phyloP scores from a whole-genome alignment of 2,329 filamentous ascomycete species.

The Arachnomyces sp. region DNA sequence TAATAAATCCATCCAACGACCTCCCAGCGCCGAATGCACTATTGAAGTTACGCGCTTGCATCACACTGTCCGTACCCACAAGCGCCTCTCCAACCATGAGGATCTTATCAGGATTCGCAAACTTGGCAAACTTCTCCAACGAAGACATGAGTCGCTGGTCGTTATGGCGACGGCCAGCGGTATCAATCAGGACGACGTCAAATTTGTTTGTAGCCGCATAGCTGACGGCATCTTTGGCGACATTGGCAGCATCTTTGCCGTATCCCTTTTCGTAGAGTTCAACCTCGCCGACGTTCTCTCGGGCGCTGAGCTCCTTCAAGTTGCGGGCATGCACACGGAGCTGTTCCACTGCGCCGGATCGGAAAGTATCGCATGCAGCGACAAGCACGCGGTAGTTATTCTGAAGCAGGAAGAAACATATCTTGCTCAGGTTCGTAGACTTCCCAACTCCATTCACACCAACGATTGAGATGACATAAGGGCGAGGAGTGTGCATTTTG shows the following conservation, averaged over 20 bases:
- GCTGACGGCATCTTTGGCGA: constrained; percentile 87
- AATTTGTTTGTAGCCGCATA: constrained; percentile 68
- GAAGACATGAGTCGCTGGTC: constrained; percentile 93
- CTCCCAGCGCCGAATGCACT: constrained; percentile 75
- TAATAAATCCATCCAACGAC: constrained; percentile 90
- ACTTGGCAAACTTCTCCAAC: constrained; percentile 93
- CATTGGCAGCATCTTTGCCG: constrained; percentile 91
- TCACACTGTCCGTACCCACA: constrained; percentile 90
- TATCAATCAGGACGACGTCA: constrained; percentile 95
- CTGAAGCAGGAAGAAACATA: constrained; percentile 94
- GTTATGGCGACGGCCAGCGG: constrained; percentile 88
- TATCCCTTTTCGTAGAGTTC: constrained; percentile 97
- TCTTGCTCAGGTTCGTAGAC: constrained; percentile 94
- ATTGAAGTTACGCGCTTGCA: constrained; percentile 95
- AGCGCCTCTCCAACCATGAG: constrained; percentile 93
- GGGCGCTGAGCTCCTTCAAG: constrained; percentile 74
- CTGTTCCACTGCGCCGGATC: constrained; percentile 94
- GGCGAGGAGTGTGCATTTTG: constrained; percentile 60
- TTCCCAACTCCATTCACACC: constrained; percentile 98
- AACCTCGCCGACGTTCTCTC: constrained; percentile 72
- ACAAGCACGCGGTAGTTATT: constrained; percentile 95
- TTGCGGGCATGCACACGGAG: constrained; percentile 92
- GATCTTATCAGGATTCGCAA: constrained; percentile 95
- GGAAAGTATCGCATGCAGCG: constrained; percentile 92
- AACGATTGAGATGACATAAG: constrained; percentile 96